Evolutionary conservation across 306 rosid genomes (phyloP), one percentile per base, ranked within the genome.

Genomic region (Prunus salicina): DNA sequence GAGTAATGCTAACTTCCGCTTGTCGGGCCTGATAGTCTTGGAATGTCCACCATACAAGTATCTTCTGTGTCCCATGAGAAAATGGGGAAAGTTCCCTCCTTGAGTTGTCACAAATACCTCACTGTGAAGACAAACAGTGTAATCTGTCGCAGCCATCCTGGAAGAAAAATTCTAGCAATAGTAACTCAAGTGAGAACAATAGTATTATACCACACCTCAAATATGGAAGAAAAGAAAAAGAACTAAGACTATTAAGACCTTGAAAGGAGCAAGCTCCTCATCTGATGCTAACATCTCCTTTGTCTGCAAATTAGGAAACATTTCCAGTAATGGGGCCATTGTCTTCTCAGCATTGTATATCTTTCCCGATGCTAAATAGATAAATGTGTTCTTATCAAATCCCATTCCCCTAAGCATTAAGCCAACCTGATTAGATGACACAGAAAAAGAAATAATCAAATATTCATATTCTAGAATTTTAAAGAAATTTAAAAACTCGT

Each of bases 101-200:
- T 95, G 99, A 69, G 99, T 92, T 78, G 99, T 95, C 84, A 95
- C 99, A 83, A 95, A 95, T 79, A 88, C 99, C 89, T 95, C 98
- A 77, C 99, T 91, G 70, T 92, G 97, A 74, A 95, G 97, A 80
- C 99, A 95, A 82, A 95, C 99, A 30, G 97, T 92, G 85, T 95
- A 95, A 83, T 95, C 99, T 80, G 92, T 84, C 58, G 99, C 97
- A 82, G 99, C 99, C 99, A 95, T 95, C 91, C 99, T 88, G 85
- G 99, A 95, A 78, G 99, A 95, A 88, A 74, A 95, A 78, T 83
- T 90, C 98, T 95, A 84, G 83, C 67, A 85, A 28, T 73, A 82
- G 79, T 34, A 89, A 76, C 82, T 72, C 9, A 63, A 70, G 88
- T 89, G 79, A 90, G 84, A 81, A 86, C 64, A 82, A 68, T 41